Evolutionary conservation across 2,329 filamentous ascomycete genomes (phyloP).

Genomic region (Botryotinia convoluta): DNA sequence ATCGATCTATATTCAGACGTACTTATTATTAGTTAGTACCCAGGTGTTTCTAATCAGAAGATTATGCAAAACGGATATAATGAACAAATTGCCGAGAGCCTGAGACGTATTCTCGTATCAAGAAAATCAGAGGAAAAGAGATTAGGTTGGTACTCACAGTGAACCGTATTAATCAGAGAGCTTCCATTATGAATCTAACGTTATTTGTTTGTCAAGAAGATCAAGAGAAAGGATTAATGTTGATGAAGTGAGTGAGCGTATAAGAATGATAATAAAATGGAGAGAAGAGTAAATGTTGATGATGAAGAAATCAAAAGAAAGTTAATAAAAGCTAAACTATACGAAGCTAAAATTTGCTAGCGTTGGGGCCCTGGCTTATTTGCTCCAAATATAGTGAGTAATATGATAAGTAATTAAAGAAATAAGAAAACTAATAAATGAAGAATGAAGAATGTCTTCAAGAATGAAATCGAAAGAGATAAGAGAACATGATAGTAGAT

Average conservation of each 20-base stretch:
- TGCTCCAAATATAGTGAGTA: not conserved
- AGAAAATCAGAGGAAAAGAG: not conserved
- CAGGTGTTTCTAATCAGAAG: not conserved
- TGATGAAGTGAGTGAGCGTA: not conserved
- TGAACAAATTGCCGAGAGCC: not conserved
- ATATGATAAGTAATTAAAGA: not conserved
- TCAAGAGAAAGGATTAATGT: not conserved
- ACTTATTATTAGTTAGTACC: not conserved
- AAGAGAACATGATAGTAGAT: not conserved
- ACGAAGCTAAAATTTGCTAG: constrained; percentile 13
- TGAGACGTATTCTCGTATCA: not conserved
- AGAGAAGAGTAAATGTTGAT: not conserved
- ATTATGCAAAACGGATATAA: constrained; percentile 6
- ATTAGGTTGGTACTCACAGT: not conserved
- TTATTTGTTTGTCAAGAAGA: not conserved
- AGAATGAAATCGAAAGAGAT: not conserved
- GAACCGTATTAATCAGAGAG: not conserved
- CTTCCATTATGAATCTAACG: not conserved
- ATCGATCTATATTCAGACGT: constrained; percentile 8
- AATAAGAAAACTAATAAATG: not conserved
- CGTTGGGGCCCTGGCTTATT: not conserved
- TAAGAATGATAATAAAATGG: not conserved
- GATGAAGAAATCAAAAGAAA: not conserved
- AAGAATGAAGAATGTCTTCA: not conserved
- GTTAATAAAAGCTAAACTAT: not conserved